A percentile compares a stretch with the other conserved stretches of the same genome.
phyloP scores from a whole-genome alignment of 495 filamentous ascomycete genomes.

The Lasiosphaeriaceae sp. region DNA sequence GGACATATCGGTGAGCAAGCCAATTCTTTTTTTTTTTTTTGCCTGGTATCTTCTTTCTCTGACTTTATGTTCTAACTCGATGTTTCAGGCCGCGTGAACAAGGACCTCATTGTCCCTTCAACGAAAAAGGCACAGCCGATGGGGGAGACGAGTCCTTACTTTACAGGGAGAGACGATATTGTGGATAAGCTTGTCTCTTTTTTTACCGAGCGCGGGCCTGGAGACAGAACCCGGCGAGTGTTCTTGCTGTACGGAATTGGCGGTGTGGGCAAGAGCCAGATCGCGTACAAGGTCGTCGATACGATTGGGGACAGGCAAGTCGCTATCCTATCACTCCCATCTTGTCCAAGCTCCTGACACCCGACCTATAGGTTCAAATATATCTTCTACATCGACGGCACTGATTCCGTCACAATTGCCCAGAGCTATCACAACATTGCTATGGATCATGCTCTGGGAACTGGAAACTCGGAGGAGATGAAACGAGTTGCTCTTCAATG shows the following conservation, averaged over 20 bases:
- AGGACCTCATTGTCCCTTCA: not conserved
- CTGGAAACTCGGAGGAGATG: not conserved
- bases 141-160: not conserved
- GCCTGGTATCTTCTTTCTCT: too few species aligned
- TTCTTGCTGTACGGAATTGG: slow-evolving; percentile 18
- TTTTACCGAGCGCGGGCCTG: slow-evolving; percentile 4
- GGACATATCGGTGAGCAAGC: not conserved
- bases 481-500: not conserved
- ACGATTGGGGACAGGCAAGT: slow-evolving; percentile 3
- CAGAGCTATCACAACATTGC: slow-evolving; percentile 14
- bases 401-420: slow-evolving; percentile 4
- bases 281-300: slow-evolving; percentile 14
- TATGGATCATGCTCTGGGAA: not conserved
- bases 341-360: not conserved
- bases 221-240: not conserved
- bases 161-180: slow-evolving; percentile 20
- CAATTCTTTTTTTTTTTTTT: too few species aligned
- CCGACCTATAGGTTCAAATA: slow-evolving; percentile 8
- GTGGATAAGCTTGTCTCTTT: slow-evolving; percentile 4
- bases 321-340: not conserved
- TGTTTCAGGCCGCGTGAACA: not conserved
- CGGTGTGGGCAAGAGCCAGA: slow-evolving; percentile 25
- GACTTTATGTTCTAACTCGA: too few species aligned
- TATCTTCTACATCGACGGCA: slow-evolving; percentile 19
- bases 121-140: not conserved